Evolutionary conservation across 192 early-diverging fungal species (phyloP), one percentile per base, ranked within the genome.

Genomic region (Umbelopsis ramanniana): DNA sequence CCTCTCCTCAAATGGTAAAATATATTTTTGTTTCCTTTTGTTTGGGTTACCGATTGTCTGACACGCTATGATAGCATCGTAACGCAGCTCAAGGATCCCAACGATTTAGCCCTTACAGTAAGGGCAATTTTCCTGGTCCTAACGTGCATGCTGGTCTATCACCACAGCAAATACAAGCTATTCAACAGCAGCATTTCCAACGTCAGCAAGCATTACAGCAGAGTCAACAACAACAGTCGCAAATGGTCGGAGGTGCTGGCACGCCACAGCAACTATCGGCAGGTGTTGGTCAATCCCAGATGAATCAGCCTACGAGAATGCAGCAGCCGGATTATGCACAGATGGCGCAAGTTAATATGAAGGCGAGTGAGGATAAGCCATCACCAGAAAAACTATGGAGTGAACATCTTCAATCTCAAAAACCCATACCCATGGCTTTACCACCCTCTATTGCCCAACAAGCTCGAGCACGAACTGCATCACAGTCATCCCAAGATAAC

Each of bases 181-280:
- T 67, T 6, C 73, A 68, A 38, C 71, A 72, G 10, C 81, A 78
- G 19, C 72, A 76, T 63, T 37, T 52, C 8, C 69, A 72, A 35
- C 80, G 72, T 12, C 80, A 81, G n/a, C 74, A 76, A 23, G 46
- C 53, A 38, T 73, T 75, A 8, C 72, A 74, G 7, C 76, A 78
- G 33, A 76, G 75, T 17, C 71, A 70, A 46, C 74, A 68, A 26
- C 66, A 68, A 17, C 66, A 78, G 46, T 72, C 60, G 52, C 76
- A 75, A 6, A 72, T 71, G 33, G 53, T 26, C 2, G 57, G 57
- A 3, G 23, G 26, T 38, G 12, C 3, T 35, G 33, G 38, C 15
- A 67, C 70, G 45, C 77, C 63, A 35, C 71, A 72, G 24, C 71
- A 57, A 24, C 22, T 45, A 57, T n/a, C 26, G 17, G 57, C 33